Percentiles rank a stretch among this genome's conserved stretches.
These are phyloP conservation scores for Mycena pura DNA, from an alignment of 768 basidiomycete genomes.

Conservation along the genomic window DNA sequence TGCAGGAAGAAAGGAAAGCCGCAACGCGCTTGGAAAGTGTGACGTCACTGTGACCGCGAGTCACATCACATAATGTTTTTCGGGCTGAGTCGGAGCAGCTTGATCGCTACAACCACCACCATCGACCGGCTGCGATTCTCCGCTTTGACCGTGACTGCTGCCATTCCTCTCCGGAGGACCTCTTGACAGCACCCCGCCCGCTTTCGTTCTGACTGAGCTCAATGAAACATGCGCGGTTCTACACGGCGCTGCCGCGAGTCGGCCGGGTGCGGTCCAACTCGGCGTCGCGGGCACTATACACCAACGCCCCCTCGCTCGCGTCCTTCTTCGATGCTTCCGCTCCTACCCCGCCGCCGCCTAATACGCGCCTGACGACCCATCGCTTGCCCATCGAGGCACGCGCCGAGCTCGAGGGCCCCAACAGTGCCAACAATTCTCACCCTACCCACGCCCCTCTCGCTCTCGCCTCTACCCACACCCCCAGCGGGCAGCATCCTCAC, in stretches of 20 bases:
- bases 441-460: conserved; percentile 48
- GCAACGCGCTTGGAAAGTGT: no score
- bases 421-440: conserved; percentile 37
- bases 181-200: no score
- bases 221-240: conserved; percentile 49
- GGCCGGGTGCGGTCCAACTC: conserved; percentile 52
- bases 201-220: neutral
- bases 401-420: conserved; percentile 48
- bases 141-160: no score
- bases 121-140: no score
- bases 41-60: no score
- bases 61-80: no score
- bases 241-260: conserved; percentile 45
- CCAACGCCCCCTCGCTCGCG: neutral
- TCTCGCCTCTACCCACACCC: conserved; percentile 49
- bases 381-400: conserved; percentile 55
- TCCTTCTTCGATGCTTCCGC: conserved; percentile 29
- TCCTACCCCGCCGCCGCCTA: conserved; percentile 34
- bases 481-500: neutral
- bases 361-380: conserved; percentile 45
- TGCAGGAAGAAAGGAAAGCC: no score
- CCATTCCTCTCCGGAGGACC: no score
- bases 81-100: no score
- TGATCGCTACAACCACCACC: no score
- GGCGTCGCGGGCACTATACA: conserved; percentile 51